These are phyloP conservation scores for Nicotiana rustica DNA, from an alignment of 305 asterid species.

Conservation along the genomic window DNA sequence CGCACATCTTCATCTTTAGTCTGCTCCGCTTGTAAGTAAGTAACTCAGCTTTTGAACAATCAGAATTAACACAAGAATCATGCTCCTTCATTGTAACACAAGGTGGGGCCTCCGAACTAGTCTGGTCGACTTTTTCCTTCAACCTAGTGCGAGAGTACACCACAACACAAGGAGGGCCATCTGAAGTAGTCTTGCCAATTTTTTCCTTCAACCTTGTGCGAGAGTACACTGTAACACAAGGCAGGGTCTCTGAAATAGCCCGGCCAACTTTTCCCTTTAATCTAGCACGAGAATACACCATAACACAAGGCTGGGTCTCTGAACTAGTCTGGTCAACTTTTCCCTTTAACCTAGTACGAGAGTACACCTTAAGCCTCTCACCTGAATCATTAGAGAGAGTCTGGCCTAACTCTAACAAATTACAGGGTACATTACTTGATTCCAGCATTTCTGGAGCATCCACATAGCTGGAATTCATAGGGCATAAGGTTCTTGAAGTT, in stretches of 20 bases:
- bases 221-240: slow-evolving; percentile 33
- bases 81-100: slow-evolving; percentile 35
- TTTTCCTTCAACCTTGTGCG: slow-evolving; percentile 39
- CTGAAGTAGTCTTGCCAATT: slow-evolving; percentile 42
- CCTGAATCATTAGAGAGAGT: slow-evolving; percentile 35
- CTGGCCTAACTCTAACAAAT: slow-evolving; percentile 45
- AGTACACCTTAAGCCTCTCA: slow-evolving; percentile 41
- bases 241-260: slow-evolving; percentile 43
- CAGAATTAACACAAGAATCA: slow-evolving; percentile 36
- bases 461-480: slow-evolving; percentile 39
- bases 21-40: slow-evolving; percentile 54
- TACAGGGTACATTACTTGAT: slow-evolving; percentile 45
- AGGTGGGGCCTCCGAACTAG: slow-evolving; percentile 45
- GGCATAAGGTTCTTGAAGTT: slow-evolving; percentile 45
- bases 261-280: slow-evolving; percentile 42
- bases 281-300: slow-evolving; percentile 37
- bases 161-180: slow-evolving; percentile 38
- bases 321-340: slow-evolving; percentile 41
- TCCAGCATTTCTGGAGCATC: slow-evolving; percentile 42
- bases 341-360: slow-evolving; percentile 40
- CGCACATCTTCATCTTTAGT: slow-evolving; percentile 53
- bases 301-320: slow-evolving; percentile 44
- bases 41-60: slow-evolving; percentile 28
- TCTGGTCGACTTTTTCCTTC: slow-evolving; percentile 40
- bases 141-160: slow-evolving; percentile 35